A percentile compares a stretch with the other conserved stretches of the same genome.
Evolutionary conservation across 2,329 filamentous ascomycete genomes (phyloP).

Genomic region (Alternaria gaisen): DNA sequence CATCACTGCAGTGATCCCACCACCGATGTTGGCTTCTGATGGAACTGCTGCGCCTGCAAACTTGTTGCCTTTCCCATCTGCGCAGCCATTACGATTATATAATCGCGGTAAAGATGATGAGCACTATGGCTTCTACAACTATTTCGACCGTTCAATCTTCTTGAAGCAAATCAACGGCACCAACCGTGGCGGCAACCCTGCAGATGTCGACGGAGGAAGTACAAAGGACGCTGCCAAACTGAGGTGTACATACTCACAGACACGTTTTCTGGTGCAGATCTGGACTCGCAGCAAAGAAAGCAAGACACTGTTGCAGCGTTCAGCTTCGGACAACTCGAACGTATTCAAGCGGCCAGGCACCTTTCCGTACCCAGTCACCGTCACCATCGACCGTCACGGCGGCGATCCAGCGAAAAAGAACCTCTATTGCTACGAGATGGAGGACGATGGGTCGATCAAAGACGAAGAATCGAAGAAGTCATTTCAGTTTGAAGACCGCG

Average conservation of each 20-base stretch:
- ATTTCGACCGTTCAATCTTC: conserved; percentile 89
- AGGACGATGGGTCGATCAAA: conserved; percentile 57
- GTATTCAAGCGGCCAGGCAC: conserved; percentile 63
- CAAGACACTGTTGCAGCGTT: conserved; percentile 44
- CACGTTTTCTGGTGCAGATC: conserved; percentile 68
- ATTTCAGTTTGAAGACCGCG: conserved; percentile 63
- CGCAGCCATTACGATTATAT: conserved; percentile 83
- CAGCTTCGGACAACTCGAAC: conserved; percentile 45
- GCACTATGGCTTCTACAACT: conserved; percentile 93
- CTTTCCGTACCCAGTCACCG: conserved; percentile 68
- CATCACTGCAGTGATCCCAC: conserved; percentile 66
- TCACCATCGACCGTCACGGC: conserved; percentile 69
- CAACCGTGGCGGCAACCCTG: conserved; percentile 51
- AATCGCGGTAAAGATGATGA: conserved; percentile 82
- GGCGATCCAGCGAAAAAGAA: conserved; percentile 63
- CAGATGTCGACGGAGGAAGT: conserved; percentile 62
- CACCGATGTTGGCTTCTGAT: conserved; percentile 69
- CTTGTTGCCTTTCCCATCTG: conserved; percentile 72
- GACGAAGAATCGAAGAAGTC: conserved; percentile 50
- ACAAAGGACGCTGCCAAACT: conserved; percentile 56
- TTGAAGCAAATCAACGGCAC: conserved; percentile 68
- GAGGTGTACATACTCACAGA: conserved; percentile 68
- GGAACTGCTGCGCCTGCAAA: conserved; percentile 76
- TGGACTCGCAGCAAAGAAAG: conserved; percentile 63
- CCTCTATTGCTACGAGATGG: conserved; percentile 68